phyloP scores from a whole-genome alignment of 1,139 yeast species.

The Ogataea hybrid region DNA sequence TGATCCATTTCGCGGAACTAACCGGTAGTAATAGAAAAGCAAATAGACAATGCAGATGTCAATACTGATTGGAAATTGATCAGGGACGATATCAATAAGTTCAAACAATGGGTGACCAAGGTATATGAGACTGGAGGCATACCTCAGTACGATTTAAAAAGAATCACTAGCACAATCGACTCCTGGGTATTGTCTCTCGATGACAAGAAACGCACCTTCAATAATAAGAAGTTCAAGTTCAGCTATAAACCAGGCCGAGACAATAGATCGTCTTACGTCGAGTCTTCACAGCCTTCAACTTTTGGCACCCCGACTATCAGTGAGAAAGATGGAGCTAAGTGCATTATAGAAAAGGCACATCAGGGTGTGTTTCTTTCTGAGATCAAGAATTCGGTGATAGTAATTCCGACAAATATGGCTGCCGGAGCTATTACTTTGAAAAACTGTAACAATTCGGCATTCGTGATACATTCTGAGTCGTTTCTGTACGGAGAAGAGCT shows the following conservation, averaged over 20 bases:
- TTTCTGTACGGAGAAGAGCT: slow-evolving; percentile 18
- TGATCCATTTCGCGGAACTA: neutral
- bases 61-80: slow-evolving; percentile 5
- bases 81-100: slow-evolving; percentile 11
- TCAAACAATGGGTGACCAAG: slow-evolving; percentile 17
- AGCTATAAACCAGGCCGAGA: slow-evolving; percentile 5
- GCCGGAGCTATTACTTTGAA: slow-evolving; percentile 20
- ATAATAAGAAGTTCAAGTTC: slow-evolving; percentile 19
- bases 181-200: slow-evolving; percentile 17
- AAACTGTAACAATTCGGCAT: slow-evolving; percentile 13
- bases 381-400: slow-evolving; percentile 10
- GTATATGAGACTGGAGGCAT: slow-evolving; percentile 10
- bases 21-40: slow-evolving; percentile 7
- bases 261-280: neutral
- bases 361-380: slow-evolving; percentile 10
- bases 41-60: slow-evolving; percentile 3
- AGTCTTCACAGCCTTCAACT: neutral
- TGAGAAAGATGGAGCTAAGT: neutral
- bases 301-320: slow-evolving; percentile 12
- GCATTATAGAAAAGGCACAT: neutral
- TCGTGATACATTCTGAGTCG: slow-evolving; percentile 13
- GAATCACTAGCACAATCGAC: slow-evolving; percentile 17
- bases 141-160: slow-evolving; percentile 23
- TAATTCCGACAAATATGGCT: slow-evolving; percentile 7
- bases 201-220: slow-evolving; percentile 14